Percentiles rank a stretch among this genome's conserved stretches.
Evolutionary conservation across 306 rosid species (phyloP).

Genomic region (Psophocarpus tetragonolobus): DNA sequence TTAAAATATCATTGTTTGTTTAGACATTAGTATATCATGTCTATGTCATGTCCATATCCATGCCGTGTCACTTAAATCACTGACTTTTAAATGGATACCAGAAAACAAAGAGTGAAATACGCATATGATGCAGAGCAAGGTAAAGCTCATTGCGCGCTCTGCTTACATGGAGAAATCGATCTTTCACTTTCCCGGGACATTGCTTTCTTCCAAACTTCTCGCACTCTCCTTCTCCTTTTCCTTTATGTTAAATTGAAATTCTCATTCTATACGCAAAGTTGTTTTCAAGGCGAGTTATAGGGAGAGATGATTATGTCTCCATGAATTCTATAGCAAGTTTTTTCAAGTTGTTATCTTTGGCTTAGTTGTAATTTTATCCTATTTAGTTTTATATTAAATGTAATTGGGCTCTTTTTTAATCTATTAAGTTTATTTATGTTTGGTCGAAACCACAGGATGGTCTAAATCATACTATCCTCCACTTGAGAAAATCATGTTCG

Average conservation of each 20-base stretch:
- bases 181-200: not conserved
- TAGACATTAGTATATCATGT: too few species aligned
- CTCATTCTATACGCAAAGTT: not conserved
- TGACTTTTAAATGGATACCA: not conserved
- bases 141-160: not conserved
- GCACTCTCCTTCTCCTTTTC: not conserved
- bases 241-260: not conserved
- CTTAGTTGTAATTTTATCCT: not conserved
- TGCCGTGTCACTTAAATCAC: too few species aligned
- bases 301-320: not conserved
- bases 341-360: not conserved
- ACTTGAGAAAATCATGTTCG: too few species aligned
- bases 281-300: not conserved
- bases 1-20: too few species aligned
- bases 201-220: not conserved
- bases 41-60: too few species aligned
- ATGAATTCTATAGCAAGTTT: not conserved
- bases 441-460: too few species aligned
- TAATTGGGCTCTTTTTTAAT: not conserved
- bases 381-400: not conserved
- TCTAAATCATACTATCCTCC: too few species aligned
- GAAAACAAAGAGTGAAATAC: not conserved
- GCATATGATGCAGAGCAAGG: conserved; percentile 27
- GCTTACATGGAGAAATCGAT: not conserved
- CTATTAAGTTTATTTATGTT: not conserved